phyloP scores from a whole-genome alignment of 441 rosid genomes.

The Brassica balearica region DNA sequence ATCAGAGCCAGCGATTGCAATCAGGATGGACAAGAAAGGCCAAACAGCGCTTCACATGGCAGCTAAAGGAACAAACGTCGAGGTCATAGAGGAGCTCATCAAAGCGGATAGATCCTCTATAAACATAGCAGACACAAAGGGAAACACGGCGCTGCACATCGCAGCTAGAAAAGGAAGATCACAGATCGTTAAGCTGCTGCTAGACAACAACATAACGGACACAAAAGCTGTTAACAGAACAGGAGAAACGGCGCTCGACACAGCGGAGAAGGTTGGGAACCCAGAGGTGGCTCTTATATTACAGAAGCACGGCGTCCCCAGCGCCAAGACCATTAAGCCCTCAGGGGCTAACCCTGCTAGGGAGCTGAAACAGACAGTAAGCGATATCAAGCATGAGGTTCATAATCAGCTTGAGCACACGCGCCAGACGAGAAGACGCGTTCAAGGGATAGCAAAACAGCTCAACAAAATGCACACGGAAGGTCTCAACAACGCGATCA shows the following conservation, averaged over 20 bases:
- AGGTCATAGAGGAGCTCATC: conserved; percentile 73
- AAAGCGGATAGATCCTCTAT: conserved; percentile 60
- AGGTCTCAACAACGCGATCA: conserved; percentile 95
- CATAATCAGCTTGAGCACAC: conserved; percentile 93
- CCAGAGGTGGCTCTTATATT: conserved; percentile 58
- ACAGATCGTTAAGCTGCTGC: conserved; percentile 74
- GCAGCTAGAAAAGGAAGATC: conserved; percentile 85
- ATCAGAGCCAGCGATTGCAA: conserved; percentile 61
- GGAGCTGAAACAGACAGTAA: conserved; percentile 87
- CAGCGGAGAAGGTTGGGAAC: conserved; percentile 85
- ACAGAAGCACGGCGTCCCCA: conserved; percentile 73
- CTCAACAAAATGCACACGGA: conserved; percentile 84
- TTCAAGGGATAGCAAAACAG: conserved; percentile 84
- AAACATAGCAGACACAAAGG: conserved; percentile 80
- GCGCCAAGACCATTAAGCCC: conserved; percentile 63
- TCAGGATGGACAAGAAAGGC: conserved; percentile 86
- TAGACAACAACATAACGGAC: conserved; percentile 57
- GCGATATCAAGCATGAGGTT: conserved; percentile 93
- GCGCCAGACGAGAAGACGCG: conserved; percentile 73
- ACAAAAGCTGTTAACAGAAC: conserved; percentile 61
- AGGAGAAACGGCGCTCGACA: conserved; percentile 83
- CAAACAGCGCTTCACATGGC: conserved; percentile 99
- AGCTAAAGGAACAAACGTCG: conserved; percentile 77
- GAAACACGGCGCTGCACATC: conserved; percentile 83
- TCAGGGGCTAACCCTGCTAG: conserved; percentile 59